Percentiles rank a stretch among this genome's conserved stretches.
These are phyloP conservation scores for Auriscalpium microsporum DNA, from an alignment of 768 basidiomycete genomes.

Conservation along the genomic window DNA sequence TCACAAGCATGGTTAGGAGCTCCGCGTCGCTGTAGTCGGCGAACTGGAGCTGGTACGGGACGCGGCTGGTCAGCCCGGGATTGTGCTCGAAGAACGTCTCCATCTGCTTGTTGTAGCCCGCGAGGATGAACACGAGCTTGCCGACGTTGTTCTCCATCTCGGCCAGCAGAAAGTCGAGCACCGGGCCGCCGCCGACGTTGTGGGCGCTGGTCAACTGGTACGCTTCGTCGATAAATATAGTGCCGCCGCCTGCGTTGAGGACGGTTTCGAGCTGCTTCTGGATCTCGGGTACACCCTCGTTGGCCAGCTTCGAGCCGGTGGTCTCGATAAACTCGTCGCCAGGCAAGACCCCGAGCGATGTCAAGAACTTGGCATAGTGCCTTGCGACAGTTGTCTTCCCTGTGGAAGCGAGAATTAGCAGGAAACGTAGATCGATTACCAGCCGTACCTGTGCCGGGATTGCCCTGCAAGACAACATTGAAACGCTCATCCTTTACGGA, in stretches of 20 bases:
- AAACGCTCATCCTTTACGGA: conserved; percentile 48
- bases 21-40: conserved; percentile 53
- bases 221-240: conserved; percentile 65
- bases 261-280: conserved; percentile 42
- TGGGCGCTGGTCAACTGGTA: conserved; percentile 51
- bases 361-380: conserved; percentile 52
- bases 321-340: conserved; percentile 51
- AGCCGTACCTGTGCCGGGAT: conserved; percentile 61
- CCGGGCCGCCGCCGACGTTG: conserved; percentile 43
- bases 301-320: conserved; percentile 49
- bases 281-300: conserved; percentile 45
- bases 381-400: conserved; percentile 68
- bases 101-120: conserved; percentile 67
- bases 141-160: conserved; percentile 70
- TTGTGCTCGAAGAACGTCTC: conserved; percentile 74
- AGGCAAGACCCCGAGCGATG: conserved; percentile 45
- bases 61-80: conserved; percentile 60
- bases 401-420: conserved; percentile 14
- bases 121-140: conserved; percentile 57
- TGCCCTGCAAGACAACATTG: conserved; percentile 57
- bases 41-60: conserved; percentile 53
- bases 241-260: conserved; percentile 48
- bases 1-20: conserved; percentile 45
- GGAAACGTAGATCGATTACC: too few relatives aligned
- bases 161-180: conserved; percentile 61